Conservation (phyloP, 1,284 basidiomycete species). For the Rhodotorula sp. region DNA sequence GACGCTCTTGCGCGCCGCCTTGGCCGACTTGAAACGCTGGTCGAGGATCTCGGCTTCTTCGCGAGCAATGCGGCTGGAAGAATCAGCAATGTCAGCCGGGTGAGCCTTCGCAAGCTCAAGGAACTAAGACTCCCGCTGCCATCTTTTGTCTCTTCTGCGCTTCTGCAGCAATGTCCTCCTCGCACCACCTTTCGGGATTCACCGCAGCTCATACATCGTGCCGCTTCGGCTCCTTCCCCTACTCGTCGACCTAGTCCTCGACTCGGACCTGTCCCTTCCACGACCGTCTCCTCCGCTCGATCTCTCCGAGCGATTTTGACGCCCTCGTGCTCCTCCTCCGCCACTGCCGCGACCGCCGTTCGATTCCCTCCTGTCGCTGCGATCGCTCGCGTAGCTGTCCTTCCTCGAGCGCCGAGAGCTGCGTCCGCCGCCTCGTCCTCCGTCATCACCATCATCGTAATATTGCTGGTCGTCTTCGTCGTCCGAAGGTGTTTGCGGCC, state of each 20-base stretch:
- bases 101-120: neutral
- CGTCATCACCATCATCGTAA: neutral
- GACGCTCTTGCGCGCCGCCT: neutral
- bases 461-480: neutral
- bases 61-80: slow-evolving; percentile 2
- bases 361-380: neutral
- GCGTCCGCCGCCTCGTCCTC: neutral
- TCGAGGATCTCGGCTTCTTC: slow-evolving; percentile 20
- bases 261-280: neutral
- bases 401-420: neutral
- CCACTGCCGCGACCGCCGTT: neutral
- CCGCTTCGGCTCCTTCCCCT: too few relatives aligned
- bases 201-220: slow-evolving; percentile 5
- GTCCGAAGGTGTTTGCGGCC: neutral
- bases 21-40: slow-evolving; percentile 6
- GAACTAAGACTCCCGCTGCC: slow-evolving; percentile 6
- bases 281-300: slow-evolving; percentile 1
- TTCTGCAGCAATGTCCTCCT: neutral
- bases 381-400: slow-evolving; percentile 3
- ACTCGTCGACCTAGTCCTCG: too few relatives aligned
- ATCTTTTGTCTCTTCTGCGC: neutral
- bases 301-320: neutral
- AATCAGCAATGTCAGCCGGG: neutral
- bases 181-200: slow-evolving; percentile 3
- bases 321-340: neutral